Percentiles rank a stretch among this genome's conserved stretches.
Evolutionary conservation across 2,329 filamentous ascomycete genomes (phyloP).

Genomic region (Cladosporium sp.): DNA sequence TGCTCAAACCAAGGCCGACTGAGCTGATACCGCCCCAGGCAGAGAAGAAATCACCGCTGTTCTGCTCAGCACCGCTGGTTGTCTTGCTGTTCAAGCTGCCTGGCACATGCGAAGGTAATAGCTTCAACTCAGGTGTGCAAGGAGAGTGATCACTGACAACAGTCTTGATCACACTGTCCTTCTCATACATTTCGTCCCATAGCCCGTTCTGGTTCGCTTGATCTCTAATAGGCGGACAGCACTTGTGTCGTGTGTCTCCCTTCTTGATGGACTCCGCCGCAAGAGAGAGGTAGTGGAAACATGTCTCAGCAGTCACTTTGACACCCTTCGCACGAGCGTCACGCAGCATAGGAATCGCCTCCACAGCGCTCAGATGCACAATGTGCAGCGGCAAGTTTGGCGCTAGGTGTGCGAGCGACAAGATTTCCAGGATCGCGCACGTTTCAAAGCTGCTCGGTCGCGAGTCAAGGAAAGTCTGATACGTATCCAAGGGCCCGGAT

Average conservation of each 20-base stretch:
- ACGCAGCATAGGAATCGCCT: conserved; percentile 79
- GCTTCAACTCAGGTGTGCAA: conserved; percentile 91
- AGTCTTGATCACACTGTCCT: conserved; percentile 82
- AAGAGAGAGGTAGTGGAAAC: conserved; percentile 90
- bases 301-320: conserved; percentile 91
- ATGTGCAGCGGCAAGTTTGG: conserved; percentile 87
- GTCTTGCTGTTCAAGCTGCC: conserved; percentile 38
- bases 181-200: conserved; percentile 70
- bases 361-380: conserved; percentile 86
- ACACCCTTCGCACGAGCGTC: conserved; percentile 71
- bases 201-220: conserved; percentile 80
- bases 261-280: conserved; percentile 78
- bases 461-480: conserved; percentile 89
- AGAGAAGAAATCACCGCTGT: conserved; percentile 83
- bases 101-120: conserved; percentile 73
- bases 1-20: conserved; percentile 87
- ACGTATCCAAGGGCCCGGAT: conserved; percentile 72
- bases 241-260: conserved; percentile 91
- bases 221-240: conserved; percentile 86
- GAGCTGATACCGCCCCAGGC: conserved; percentile 97
- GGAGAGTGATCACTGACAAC: conserved; percentile 95
- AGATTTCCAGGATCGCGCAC: conserved; percentile 83
- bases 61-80: conserved; percentile 42
- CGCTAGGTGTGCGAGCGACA: conserved; percentile 77
- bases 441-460: conserved; percentile 89